phyloP scores from a whole-genome alignment of 495 filamentous ascomycete genomes.

The Lasiosphaeriaceae sp. region DNA sequence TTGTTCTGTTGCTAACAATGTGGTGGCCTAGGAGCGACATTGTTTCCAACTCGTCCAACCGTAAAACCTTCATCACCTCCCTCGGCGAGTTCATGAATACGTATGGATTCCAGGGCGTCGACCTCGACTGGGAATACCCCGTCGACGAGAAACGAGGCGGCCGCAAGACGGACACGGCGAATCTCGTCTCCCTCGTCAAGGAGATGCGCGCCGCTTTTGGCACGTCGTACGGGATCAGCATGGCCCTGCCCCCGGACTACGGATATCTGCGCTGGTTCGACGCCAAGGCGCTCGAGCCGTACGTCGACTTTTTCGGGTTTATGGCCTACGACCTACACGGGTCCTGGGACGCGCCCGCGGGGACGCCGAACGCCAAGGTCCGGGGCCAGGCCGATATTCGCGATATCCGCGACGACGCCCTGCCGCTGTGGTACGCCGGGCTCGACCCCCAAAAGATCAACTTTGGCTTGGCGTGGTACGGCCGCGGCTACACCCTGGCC shows the following conservation, averaged over 20 bases:
- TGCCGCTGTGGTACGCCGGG: slow-evolving; percentile 49
- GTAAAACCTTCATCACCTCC: slow-evolving; percentile 17
- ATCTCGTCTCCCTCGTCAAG: slow-evolving; percentile 25
- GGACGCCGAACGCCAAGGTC: slow-evolving; percentile 28
- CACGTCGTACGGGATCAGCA: not conserved
- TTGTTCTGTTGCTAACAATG: slow-evolving; percentile 19
- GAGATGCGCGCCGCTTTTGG: not conserved
- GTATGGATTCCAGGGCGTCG: slow-evolving; percentile 40
- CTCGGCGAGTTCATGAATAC: slow-evolving; percentile 7
- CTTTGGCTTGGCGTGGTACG: slow-evolving; percentile 52
- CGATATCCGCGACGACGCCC: slow-evolving; percentile 43
- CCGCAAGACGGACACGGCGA: slow-evolving; percentile 30
- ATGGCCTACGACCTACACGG: slow-evolving; percentile 54
- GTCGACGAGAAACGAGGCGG: slow-evolving; percentile 36
- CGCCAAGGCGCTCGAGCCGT: slow-evolving; percentile 21
- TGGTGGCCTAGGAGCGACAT: slow-evolving; percentile 15
- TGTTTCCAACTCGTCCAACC: no score
- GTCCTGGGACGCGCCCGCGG: slow-evolving; percentile 20
- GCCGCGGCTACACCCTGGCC: slow-evolving; percentile 30
- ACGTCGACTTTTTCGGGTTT: slow-evolving; percentile 52
- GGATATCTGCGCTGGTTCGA: slow-evolving; percentile 3
- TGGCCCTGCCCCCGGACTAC: not conserved
- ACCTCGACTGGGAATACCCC: slow-evolving; percentile 57
- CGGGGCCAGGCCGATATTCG: slow-evolving; percentile 52
- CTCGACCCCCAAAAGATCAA: slow-evolving; percentile 40